phyloP scores from a whole-genome alignment of 139 green algal species.

The Chlorella ohadii region DNA sequence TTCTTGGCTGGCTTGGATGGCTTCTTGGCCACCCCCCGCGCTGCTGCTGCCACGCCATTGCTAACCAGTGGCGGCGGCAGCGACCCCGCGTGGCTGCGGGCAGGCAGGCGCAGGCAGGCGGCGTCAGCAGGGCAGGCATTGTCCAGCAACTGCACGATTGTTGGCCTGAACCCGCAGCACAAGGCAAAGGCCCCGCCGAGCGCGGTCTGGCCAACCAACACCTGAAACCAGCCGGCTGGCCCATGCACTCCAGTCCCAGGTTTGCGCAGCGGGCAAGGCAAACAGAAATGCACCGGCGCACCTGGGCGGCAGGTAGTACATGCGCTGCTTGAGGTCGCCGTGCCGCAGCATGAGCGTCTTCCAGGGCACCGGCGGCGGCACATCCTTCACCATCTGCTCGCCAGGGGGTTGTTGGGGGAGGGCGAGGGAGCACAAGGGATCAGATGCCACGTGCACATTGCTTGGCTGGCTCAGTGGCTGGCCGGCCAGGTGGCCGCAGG shows the following conservation, averaged over 20 bases:
- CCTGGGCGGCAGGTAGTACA: slow-evolving; percentile 66
- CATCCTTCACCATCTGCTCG: slow-evolving; percentile 83
- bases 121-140: neutral
- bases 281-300: no score
- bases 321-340: slow-evolving; percentile 61
- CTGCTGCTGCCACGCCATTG: slow-evolving; percentile 4
- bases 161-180: no score
- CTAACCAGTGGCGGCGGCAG: neutral
- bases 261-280: no score
- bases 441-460: no score
- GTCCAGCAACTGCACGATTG: no score
- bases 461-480: no score
- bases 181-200: no score
- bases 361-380: slow-evolving; percentile 59
- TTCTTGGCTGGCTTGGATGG: slow-evolving; percentile 38
- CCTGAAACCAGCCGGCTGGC: no score
- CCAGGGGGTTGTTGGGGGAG: neutral
- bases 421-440: no score
- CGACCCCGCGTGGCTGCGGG: neutral
- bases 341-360: slow-evolving; percentile 74
- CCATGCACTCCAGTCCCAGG: no score
- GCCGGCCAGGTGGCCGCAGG: no score
- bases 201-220: no score
- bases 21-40: slow-evolving; percentile 20
- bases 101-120: neutral